These are phyloP conservation scores for Hericium alpestre DNA, from an alignment of 768 basidiomycete species.

Conservation along the genomic window DNA sequence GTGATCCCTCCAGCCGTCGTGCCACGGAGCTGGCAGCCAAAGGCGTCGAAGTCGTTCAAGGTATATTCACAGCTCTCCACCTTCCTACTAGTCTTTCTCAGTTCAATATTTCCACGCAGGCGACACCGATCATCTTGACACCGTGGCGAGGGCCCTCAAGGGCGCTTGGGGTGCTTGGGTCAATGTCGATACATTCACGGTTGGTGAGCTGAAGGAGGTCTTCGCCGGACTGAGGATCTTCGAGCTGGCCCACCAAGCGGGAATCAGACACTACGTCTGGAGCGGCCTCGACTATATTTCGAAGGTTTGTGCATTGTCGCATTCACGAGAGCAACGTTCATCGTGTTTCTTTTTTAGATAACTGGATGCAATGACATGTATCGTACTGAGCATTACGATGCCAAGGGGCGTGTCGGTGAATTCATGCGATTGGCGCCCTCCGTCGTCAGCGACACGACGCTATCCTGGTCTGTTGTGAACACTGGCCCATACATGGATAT, in stretches of 20 bases:
- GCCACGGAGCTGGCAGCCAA: constrained; percentile 23
- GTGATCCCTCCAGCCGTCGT: constrained; percentile 21
- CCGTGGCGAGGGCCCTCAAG: constrained; percentile 23
- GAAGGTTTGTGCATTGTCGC: constrained; percentile 20
- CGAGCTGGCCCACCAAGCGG: constrained; percentile 24
- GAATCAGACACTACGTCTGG: constrained; percentile 28
- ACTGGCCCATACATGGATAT: constrained; percentile 34
- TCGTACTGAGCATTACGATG: constrained; percentile 28
- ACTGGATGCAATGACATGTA: constrained; percentile 20
- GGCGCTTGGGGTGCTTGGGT: constrained; percentile 26
- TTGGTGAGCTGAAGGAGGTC: constrained; percentile 28
- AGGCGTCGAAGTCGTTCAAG: constrained; percentile 27
- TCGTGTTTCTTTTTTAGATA: constrained; percentile 10
- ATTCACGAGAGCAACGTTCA: background rate
- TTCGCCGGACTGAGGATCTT: constrained; percentile 29
- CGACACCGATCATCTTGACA: constrained; percentile 20
- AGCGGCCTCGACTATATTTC: constrained; percentile 28
- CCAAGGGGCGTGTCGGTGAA: constrained; percentile 29
- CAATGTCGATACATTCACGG: constrained; percentile 23
- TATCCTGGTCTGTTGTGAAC: constrained; percentile 29
- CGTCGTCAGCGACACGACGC: constrained; percentile 18
- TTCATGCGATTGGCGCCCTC: constrained; percentile 26
- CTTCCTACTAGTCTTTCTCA: background rate
- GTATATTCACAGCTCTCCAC: constrained; percentile 6
- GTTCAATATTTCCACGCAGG: constrained; percentile 11